Percentiles rank a stretch among this genome's conserved stretches.
Evolutionary conservation across 225 moss, liverwort and hornwort species (phyloP).

Genomic region (Marchantia paleacea): DNA sequence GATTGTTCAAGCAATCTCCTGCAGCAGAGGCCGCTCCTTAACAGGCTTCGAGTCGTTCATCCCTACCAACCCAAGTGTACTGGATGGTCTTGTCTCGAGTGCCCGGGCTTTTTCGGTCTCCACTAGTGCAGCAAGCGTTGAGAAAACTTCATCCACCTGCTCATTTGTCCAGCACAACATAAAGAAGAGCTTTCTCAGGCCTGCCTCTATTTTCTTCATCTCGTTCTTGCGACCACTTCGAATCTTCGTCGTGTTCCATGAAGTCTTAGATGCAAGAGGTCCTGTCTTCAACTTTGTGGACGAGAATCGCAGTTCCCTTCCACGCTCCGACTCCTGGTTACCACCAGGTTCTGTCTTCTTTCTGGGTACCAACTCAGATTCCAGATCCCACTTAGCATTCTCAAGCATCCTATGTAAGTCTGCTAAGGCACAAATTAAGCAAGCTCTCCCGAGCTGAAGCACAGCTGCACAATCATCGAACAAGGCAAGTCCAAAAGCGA

Average conservation of each 20-base stretch:
- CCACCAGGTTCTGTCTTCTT: slow-evolving; percentile 17
- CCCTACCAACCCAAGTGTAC: background rate
- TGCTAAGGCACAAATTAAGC: slow-evolving; percentile 71
- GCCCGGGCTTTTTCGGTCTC: slow-evolving; percentile 51
- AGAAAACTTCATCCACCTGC: slow-evolving; percentile 46
- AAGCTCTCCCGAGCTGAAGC: slow-evolving; percentile 68
- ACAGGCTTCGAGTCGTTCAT: background rate
- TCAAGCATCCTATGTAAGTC: slow-evolving; percentile 63
- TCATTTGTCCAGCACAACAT: slow-evolving; percentile 82
- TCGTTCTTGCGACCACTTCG: slow-evolving; percentile 21
- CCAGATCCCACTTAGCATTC: slow-evolving; percentile 56
- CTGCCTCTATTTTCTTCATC: slow-evolving; percentile 54
- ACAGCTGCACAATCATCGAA: slow-evolving; percentile 64
- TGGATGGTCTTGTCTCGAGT: slow-evolving; percentile 30
- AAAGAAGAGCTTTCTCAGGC: slow-evolving; percentile 74
- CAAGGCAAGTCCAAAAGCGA: slow-evolving; percentile 68
- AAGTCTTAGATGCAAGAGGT: background rate
- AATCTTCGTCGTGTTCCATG: background rate
- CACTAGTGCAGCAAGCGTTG: slow-evolving; percentile 39
- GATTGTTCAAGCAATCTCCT: background rate
- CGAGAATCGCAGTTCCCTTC: background rate
- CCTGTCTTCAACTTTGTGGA: slow-evolving; percentile 2
- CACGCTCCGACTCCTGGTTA: background rate
- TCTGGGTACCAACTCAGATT: slow-evolving; percentile 28
- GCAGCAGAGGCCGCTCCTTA: background rate